Base-by-base conservation (phyloP, 2,329 filamentous ascomycete genomes). In the Colletotrichum melonis region DNA sequence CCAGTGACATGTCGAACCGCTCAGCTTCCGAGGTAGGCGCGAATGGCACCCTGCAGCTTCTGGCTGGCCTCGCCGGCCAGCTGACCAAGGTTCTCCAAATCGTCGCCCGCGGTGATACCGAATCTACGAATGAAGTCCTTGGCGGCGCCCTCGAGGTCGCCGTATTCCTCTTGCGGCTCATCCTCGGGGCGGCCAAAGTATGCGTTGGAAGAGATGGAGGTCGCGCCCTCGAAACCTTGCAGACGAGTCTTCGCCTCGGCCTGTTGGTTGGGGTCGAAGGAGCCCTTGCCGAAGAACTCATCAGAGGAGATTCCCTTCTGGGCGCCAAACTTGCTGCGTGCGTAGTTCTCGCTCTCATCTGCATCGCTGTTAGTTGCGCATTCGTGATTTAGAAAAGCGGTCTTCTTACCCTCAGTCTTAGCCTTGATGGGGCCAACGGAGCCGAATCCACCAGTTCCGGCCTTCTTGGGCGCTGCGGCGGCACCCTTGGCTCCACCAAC, bases 281-380 rank as follows among this genome's bases (percentile, higher is more conserved):
- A 86, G 66, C 95, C 94, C 82, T 97, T 96, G 79, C 96, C 95
- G 81, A 99, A 99, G 88, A 97, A 99, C 82, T 99, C 97, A 82
- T 99, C 97, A 0, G 95, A 98, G 0, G 95, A 98, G 77, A 99
- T 99, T 78, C 94, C 94, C 87, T 98, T 98, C 82, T 99, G 97
- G 56, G 84, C 85, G 74, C 95, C 96, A 79, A 99, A 99, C 83
- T 98, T 98, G 80, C 90, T 87, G 78, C 94, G 93, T 6, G 95
- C 95, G 80, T 94, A 97, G 79, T 91, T 92, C 79, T 98, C 91
- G 67, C 93, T 92, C 71, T 98, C 95, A 75, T 91, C 91, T 92
- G 72, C 28, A 42, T 26, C 46, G 12, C 4, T 54, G 56, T 63
- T 19, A 74, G 68, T 54, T 12, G 22, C 35, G 30, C 24, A 56